These are phyloP conservation scores for Phytophthora pini DNA, from an alignment of 352 stramenopile species.

Conservation along the genomic window DNA sequence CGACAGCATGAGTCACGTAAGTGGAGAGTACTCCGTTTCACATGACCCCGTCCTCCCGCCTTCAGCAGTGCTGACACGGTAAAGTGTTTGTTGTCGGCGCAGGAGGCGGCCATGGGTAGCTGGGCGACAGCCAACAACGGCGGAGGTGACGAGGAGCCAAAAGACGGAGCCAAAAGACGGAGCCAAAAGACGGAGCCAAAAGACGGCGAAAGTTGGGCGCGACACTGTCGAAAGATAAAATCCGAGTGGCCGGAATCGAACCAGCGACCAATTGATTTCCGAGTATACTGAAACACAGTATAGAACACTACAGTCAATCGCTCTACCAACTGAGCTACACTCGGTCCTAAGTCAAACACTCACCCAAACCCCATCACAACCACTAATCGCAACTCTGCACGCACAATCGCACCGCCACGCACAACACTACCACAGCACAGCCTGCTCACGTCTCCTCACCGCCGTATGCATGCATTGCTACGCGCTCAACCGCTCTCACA, in stretches of 20 bases:
- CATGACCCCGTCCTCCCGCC: too few species aligned
- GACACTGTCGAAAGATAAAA: neutral
- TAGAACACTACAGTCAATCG: slow-evolving; percentile 27
- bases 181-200: neutral
- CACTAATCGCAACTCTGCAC: neutral
- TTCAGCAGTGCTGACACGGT: too few species aligned
- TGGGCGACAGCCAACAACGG: neutral
- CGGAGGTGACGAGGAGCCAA: neutral
- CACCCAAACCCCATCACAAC: slow-evolving; percentile 1
- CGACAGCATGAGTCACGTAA: too few species aligned
- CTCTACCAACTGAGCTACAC: slow-evolving; percentile 24
- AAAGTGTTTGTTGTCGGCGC: too few species aligned
- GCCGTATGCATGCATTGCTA: neutral
- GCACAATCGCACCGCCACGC: neutral
- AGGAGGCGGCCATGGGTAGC: too few species aligned
- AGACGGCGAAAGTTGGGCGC: neutral
- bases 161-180: neutral
- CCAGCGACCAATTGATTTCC: slow-evolving; percentile 22
- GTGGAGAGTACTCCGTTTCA: too few species aligned
- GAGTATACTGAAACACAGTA: slow-evolving; percentile 20
- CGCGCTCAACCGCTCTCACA: neutral
- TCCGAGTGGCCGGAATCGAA: slow-evolving; percentile 21
- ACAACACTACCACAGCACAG: neutral
- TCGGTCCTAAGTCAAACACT: slow-evolving; percentile 13
- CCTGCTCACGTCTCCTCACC: neutral